A percentile compares a stretch with the other conserved stretches of the same genome.
phyloP scores from a whole-genome alignment of 2,329 filamentous ascomycete genomes.

The Stromatinia cepivora region DNA sequence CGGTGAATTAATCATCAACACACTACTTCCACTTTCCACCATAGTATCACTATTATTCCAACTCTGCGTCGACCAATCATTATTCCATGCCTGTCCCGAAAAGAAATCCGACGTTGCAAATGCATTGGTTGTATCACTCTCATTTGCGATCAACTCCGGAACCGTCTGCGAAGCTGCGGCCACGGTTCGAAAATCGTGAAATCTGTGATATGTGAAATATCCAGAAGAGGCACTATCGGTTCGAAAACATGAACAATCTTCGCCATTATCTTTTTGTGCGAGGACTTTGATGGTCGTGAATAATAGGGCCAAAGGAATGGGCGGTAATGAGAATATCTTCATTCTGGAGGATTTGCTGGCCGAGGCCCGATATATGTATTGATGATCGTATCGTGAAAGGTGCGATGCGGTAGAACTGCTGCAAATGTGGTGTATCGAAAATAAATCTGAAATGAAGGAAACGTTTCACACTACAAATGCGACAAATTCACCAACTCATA shows the following conservation, averaged over 20 bases:
- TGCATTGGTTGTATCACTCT: constrained; percentile 28
- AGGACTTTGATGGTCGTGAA: constrained; percentile 15
- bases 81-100: constrained; percentile 29
- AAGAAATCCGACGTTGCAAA: constrained; percentile 35
- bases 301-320: neutral
- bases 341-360: neutral
- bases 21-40: constrained; percentile 27
- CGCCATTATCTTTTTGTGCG: constrained; percentile 35
- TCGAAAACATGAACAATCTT: constrained; percentile 37
- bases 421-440: neutral
- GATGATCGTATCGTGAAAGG: neutral
- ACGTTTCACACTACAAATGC: neutral
- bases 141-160: constrained; percentile 28
- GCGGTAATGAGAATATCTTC: neutral
- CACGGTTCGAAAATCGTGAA: constrained; percentile 37
- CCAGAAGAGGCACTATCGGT: constrained; percentile 36
- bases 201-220: constrained; percentile 38
- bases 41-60: constrained; percentile 38
- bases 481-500: neutral
- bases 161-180: constrained; percentile 20
- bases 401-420: neutral
- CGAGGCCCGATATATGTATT: neutral
- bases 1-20: constrained; percentile 36
- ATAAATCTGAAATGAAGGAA: neutral
- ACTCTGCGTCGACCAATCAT: constrained; percentile 36